Percentiles rank a stretch among this genome's conserved stretches.
Evolutionary conservation across 129 eudicot genomes (phyloP).

Genomic region (Lactuca sativa): DNA sequence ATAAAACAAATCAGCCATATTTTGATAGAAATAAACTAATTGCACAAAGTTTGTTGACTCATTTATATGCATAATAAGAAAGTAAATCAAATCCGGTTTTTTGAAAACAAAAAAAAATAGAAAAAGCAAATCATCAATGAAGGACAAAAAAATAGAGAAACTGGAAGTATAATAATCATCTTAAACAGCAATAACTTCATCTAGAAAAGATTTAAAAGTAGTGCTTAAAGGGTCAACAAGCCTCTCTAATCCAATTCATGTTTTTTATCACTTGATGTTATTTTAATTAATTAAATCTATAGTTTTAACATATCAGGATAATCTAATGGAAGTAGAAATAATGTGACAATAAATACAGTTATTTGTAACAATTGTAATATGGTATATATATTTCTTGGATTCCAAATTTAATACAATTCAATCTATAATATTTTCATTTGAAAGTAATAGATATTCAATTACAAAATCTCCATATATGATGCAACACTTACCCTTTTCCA

Average conservation of each 20-base stretch:
- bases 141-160: neutral
- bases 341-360: neutral
- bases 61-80: neutral
- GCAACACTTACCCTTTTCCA: neutral
- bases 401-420: neutral
- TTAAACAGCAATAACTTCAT: neutral
- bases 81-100: too few species aligned
- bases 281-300: neutral
- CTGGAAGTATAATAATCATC: neutral
- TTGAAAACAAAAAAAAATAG: too few species aligned
- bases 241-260: neutral
- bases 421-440: neutral
- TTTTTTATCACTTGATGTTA: neutral
- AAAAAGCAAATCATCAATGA: neutral
- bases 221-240: neutral
- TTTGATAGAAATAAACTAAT: too few species aligned
- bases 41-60: too few species aligned
- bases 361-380: neutral
- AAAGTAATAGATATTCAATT: neutral
- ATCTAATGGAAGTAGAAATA: neutral
- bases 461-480: neutral
- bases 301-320: neutral
- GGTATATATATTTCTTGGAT: neutral
- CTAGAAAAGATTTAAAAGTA: neutral
- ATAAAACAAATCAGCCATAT: too few species aligned